A percentile compares a stretch with the other conserved stretches of the same genome.
Evolutionary conservation across 257 asterid genomes (phyloP).

Genomic region (Solanum pimpinellifolium): DNA sequence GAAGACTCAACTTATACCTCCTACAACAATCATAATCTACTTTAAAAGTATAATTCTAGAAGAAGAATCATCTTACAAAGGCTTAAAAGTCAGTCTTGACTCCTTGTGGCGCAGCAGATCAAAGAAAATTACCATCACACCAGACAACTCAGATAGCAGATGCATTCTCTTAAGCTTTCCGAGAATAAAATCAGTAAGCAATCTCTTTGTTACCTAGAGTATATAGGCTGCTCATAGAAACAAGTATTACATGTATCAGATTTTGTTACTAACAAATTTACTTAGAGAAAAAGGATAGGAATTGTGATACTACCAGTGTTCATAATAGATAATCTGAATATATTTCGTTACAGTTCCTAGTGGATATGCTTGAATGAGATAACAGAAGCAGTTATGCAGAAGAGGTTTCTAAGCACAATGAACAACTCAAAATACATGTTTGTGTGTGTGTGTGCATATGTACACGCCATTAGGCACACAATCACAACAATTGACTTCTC

Average conservation of each 20-base stretch:
- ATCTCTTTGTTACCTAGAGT: neutral
- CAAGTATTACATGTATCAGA: neutral
- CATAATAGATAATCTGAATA: neutral
- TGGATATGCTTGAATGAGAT: neutral
- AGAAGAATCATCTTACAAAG: neutral
- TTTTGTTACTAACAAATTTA: neutral
- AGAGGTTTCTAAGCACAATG: neutral
- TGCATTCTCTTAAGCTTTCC: neutral
- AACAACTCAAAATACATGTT: neutral
- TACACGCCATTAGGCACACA: neutral
- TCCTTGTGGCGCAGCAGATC: neutral
- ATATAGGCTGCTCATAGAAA: neutral
- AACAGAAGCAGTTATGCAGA: neutral
- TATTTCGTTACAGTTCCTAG: neutral
- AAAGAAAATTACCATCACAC: neutral
- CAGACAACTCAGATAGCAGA: neutral
- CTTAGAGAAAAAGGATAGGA: neutral
- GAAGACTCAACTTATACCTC: neutral
- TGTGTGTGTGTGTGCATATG: neutral
- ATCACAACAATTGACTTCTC: neutral
- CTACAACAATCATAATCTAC: neutral
- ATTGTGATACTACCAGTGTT: neutral
- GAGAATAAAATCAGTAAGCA: neutral
- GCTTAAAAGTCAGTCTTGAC: neutral
- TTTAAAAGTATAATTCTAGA: neutral